Evolutionary conservation across 2,329 filamentous ascomycete genomes (phyloP), one percentile per base, ranked within the genome.

Genomic region (Beauveria rudraprayagi): DNA sequence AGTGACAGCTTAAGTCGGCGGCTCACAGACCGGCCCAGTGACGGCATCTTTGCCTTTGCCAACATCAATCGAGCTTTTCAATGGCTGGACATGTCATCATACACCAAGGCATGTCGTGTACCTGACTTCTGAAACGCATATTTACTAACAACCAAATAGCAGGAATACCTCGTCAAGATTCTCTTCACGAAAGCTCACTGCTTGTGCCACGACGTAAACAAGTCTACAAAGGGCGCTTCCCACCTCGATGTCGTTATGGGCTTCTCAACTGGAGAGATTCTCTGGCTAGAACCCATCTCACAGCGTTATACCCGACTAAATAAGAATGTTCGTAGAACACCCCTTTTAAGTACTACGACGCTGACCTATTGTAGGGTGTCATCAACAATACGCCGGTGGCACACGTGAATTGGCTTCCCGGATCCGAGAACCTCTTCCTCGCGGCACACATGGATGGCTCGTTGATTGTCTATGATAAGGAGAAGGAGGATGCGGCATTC

Each of bases 201-300:
- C 69, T 78, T 97, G 48, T 97, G 92, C 67, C 94, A 99, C 71
- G 93, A 97, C 73, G 85, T 96, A 47, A 97, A 99, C 70, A 77
- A 84, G 48, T 71, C 90, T 60, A 97, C 92, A 11, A 96, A 93
- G 74, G 87, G 85, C 56, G 71, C 83, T 3, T 85, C 82, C 5
- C 93, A 97, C 70, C 81, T 99, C 47, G 94, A 99, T 71, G 80
- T 99, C 22, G 86, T 96, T 61, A 90, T 99, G 86, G 94, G 94
- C 1, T 97, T 96, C 70, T 97, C 93, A 7, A 95, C 92, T 0
- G 92, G 92, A 44, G 94, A 99, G 73, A 92, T 99, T 53, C 93
- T 99, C 64, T 99, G 94, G 94, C 97, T 94, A 79, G 94, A 99
- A 74, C 92, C 94, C 11, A 90, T 97, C 69, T 93, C 92, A 44